Percentiles rank a stretch among this genome's conserved stretches.
These are phyloP conservation scores for Saccharomycopsis amapae DNA, from an alignment of 805 yeast species.

Conservation along the genomic window DNA sequence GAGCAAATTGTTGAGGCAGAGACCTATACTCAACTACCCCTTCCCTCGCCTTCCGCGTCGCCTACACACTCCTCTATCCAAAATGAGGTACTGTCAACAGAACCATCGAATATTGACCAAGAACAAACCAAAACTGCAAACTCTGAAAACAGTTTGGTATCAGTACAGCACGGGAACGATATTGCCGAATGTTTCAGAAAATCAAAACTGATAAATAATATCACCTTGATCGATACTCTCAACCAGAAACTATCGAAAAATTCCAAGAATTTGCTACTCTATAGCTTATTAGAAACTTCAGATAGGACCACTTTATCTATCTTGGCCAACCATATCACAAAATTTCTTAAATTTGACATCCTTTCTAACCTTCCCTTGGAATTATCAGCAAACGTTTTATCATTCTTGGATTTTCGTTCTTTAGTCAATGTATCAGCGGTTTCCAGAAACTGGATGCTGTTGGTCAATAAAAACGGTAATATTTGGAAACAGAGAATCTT, in stretches of 20 bases:
- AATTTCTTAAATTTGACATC: constrained; percentile 65
- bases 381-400: constrained; percentile 56
- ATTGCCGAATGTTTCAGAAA: constrained; percentile 24
- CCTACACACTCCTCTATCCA: constrained; percentile 38
- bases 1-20: too few species aligned
- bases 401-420: constrained; percentile 55
- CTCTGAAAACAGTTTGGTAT: too few species aligned
- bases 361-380: constrained; percentile 68
- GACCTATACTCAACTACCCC: constrained; percentile 38
- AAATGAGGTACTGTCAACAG: constrained; percentile 6
- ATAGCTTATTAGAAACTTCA: constrained; percentile 48
- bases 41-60: constrained; percentile 65
- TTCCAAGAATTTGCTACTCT: constrained; percentile 32
- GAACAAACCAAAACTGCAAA: too few species aligned
- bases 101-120: too few species aligned
- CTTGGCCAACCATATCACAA: constrained; percentile 43
- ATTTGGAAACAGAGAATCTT: constrained; percentile 67
- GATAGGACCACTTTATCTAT: constrained; percentile 58
- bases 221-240: constrained; percentile 22
- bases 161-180: too few species aligned
- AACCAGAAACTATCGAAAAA: constrained; percentile 16
- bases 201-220: constrained; percentile 26
- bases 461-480: constrained; percentile 51
- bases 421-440: constrained; percentile 58
- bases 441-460: constrained; percentile 58